A percentile compares a stretch with the other conserved stretches of the same genome.
phyloP scores from a whole-genome alignment of 2,329 filamentous ascomycete species.

The Arthrobotrys musiformis region DNA sequence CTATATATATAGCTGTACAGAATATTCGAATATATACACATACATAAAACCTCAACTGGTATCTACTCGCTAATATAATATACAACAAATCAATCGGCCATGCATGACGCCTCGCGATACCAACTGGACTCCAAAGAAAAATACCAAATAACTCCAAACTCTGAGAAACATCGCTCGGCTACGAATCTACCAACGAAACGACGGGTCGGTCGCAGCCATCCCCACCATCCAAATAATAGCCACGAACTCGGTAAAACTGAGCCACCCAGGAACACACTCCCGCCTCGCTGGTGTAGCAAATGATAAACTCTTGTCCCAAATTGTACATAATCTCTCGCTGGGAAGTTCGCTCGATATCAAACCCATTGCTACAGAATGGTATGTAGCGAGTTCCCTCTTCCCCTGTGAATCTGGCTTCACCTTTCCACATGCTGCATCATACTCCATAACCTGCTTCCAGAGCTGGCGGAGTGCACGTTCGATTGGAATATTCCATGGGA shows the following conservation, averaged over 20 bases:
- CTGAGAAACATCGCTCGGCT: background rate
- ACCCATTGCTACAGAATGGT: conserved; percentile 48
- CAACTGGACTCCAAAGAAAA: background rate
- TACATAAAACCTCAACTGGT: conserved; percentile 4
- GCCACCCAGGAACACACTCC: conserved; percentile 42
- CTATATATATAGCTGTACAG: background rate
- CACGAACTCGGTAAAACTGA: conserved; percentile 51
- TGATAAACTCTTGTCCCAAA: conserved; percentile 45
- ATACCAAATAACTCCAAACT: background rate
- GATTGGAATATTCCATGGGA: conserved; percentile 50
- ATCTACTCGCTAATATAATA: conserved; percentile 9
- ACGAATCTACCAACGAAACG: conserved; percentile 2
- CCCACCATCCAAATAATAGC: conserved; percentile 53
- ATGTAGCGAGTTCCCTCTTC: conserved; percentile 39
- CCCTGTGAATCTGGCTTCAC: conserved; percentile 41
- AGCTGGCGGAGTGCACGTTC: conserved; percentile 47
- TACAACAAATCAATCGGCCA: background rate
- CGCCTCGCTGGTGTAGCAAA: conserved; percentile 44
- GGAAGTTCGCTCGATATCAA: conserved; percentile 39
- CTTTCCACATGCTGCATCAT: conserved; percentile 36
- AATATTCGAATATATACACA: background rate
- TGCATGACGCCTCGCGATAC: background rate
- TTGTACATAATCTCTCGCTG: conserved; percentile 34
- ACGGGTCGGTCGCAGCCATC: conserved; percentile 37
- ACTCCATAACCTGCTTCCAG: conserved; percentile 53